Percentiles rank a stretch among this genome's conserved stretches.
These are phyloP conservation scores for Podaxis sp. DNA, from an alignment of 768 basidiomycete genomes.

Conservation along the genomic window DNA sequence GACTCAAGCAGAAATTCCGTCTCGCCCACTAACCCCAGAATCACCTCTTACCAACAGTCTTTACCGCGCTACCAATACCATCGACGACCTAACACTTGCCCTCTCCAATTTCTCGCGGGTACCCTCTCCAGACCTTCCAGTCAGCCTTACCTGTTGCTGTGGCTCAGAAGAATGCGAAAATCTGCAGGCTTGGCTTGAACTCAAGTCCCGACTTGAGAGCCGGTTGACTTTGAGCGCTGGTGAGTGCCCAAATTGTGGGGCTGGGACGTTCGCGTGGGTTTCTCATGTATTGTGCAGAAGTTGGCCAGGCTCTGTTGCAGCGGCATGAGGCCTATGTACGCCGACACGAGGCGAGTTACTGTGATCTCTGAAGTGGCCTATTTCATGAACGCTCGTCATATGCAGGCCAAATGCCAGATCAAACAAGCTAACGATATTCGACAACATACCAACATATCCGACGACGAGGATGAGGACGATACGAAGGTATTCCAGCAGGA, in stretches of 20 bases:
- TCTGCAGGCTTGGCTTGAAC: slow-evolving; percentile 57
- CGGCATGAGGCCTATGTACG: slow-evolving; percentile 86
- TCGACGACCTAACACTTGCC: slow-evolving; percentile 79
- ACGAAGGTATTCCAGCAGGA: slow-evolving; percentile 31
- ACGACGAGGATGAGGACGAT: slow-evolving; percentile 20
- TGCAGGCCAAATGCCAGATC: slow-evolving; percentile 21
- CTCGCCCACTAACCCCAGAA: slow-evolving; percentile 46
- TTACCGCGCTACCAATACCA: slow-evolving; percentile 55
- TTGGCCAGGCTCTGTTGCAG: slow-evolving; percentile 85
- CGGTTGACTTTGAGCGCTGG: slow-evolving; percentile 84
- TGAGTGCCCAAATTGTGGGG: slow-evolving; percentile 36
- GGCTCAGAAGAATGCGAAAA: slow-evolving; percentile 64
- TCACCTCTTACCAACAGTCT: slow-evolving; percentile 52
- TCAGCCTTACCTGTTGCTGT: slow-evolving; percentile 62
- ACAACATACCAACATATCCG: slow-evolving; percentile 16
- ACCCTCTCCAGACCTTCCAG: slow-evolving; percentile 68
- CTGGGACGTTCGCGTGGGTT: slow-evolving; percentile 1
- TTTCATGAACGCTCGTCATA: slow-evolving; percentile 6
- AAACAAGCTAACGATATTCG: slow-evolving; percentile 21
- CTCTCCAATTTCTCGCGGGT: slow-evolving; percentile 70
- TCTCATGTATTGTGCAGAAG: slow-evolving; percentile 48
- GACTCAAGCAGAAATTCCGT: slow-evolving; percentile 16
- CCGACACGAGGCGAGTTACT: slow-evolving; percentile 56
- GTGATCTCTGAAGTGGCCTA: slow-evolving; percentile 4
- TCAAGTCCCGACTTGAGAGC: slow-evolving; percentile 73